Conservation (phyloP, 2,329 filamentous ascomycete species). For the Coniochaeta prunicola region DNA sequence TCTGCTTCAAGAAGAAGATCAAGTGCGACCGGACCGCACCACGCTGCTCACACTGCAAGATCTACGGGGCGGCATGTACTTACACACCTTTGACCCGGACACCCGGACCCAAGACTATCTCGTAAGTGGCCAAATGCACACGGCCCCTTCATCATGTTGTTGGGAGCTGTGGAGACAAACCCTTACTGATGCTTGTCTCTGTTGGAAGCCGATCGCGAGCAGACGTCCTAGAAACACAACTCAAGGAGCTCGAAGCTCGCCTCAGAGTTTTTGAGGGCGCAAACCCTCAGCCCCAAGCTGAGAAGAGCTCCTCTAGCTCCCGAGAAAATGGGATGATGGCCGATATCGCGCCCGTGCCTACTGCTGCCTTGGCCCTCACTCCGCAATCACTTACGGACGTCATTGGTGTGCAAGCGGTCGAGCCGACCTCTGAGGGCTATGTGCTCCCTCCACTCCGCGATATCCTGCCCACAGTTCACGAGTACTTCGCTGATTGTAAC, state of each 20-base stretch:
- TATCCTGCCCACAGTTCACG: conserved; percentile 10
- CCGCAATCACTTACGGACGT: neutral
- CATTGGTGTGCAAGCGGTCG: neutral
- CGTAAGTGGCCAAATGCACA: neutral
- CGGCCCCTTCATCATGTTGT: neutral
- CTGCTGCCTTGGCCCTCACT: neutral
- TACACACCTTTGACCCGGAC: neutral
- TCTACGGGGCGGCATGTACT: conserved; percentile 30
- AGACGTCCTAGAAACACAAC: neutral
- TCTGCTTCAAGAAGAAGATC: conserved; percentile 39
- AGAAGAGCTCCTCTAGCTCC: neutral
- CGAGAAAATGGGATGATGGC: neutral
- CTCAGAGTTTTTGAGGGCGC: neutral
- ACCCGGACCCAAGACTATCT: neutral
- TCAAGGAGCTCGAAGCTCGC: neutral
- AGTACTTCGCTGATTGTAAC: conserved; percentile 14
- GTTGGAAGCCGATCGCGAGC: neutral
- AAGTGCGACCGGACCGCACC: conserved; percentile 38
- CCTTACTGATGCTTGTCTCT: neutral
- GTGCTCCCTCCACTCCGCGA: conserved; percentile 10
- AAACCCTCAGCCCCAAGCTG: neutral
- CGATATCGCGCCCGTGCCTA: neutral
- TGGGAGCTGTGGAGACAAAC: neutral
- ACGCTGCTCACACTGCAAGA: conserved; percentile 32
- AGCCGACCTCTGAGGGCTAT: neutral